phyloP scores from a whole-genome alignment of 106 monocot genomes.

The Dendrobium officinale region DNA sequence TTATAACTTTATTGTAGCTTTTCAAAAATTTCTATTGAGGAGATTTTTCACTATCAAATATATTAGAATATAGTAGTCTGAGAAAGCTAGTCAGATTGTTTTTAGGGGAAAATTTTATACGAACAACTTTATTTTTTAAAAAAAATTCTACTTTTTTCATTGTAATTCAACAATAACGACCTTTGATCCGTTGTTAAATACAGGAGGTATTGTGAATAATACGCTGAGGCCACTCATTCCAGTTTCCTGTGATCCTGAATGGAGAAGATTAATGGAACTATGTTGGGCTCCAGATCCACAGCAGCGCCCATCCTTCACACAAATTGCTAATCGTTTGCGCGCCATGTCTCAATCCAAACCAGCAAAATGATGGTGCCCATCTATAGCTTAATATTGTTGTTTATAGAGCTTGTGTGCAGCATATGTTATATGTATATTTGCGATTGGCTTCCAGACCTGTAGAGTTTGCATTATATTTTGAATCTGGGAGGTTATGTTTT shows the following conservation, averaged over 20 bases:
- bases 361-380: conserved; percentile 19
- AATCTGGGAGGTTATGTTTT: neutral
- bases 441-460: neutral
- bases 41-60: too few species aligned
- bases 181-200: neutral
- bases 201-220: conserved; percentile 95
- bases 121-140: too few species aligned
- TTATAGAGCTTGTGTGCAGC: neutral
- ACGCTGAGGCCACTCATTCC: conserved; percentile 74
- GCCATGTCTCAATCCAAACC: conserved; percentile 64
- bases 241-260: conserved; percentile 60
- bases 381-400: neutral
- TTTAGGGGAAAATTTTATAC: too few species aligned
- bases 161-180: too few species aligned
- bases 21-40: too few species aligned
- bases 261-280: conserved; percentile 87
- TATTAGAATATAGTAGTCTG: too few species aligned
- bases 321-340: conserved; percentile 60
- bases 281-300: conserved; percentile 88
- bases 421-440: neutral
- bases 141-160: too few species aligned
- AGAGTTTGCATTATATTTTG: neutral
- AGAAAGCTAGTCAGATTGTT: too few species aligned
- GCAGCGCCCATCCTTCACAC: conserved; percentile 75
- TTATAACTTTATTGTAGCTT: too few species aligned